Evolutionary conservation across 805 yeast species (phyloP), one percentile per base, ranked within the genome.

Genomic region (Hanseniaspora lindneri): DNA sequence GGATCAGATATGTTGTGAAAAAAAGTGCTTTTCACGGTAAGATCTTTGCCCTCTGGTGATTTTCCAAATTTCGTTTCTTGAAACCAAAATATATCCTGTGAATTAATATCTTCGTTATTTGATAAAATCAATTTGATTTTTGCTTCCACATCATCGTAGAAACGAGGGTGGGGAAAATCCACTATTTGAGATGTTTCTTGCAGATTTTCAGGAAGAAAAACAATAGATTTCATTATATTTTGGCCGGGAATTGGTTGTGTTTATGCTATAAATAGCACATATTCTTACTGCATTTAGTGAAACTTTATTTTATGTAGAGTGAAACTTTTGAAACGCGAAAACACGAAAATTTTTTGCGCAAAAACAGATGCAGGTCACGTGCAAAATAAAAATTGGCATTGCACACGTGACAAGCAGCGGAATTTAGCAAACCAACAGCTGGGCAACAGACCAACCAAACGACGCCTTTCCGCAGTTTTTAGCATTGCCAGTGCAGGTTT

Each of bases 211-310:
- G 35, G 41, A 8, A 39, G 24, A 46, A 50, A 68, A 3, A 74
- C 72, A 49, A 67, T 68, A 20, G 52, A 43, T 3, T 61, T 58
- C 3, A 60, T 13, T 27, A 11, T n/a, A n/a, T 8, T 27, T 9
- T 9, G 8, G 29, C 11, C 29, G 8, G 8, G 29, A 27, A 9
- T 27, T 27, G 29, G 29, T 27, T 27, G 8, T 27, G 11, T 27
- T 27, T 9, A 27, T 11, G 8, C 29, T 27, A 27, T 27, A 27
- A 27, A 27, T n/a, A n/a, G n/a, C n/a, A n/a, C n/a, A n/a, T n/a
- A n/a, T n/a, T n/a, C n/a, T n/a, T n/a, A n/a, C n/a, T n/a, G n/a
- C n/a, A n/a, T n/a, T n/a, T n/a, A n/a, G n/a, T n/a, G n/a, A n/a
- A n/a, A n/a, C n/a, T n/a, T n/a, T n/a, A n/a, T n/a, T n/a, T n/a